Evolutionary conservation across 345 rosid genomes (phyloP).

Genomic region (Populus tremula): DNA sequence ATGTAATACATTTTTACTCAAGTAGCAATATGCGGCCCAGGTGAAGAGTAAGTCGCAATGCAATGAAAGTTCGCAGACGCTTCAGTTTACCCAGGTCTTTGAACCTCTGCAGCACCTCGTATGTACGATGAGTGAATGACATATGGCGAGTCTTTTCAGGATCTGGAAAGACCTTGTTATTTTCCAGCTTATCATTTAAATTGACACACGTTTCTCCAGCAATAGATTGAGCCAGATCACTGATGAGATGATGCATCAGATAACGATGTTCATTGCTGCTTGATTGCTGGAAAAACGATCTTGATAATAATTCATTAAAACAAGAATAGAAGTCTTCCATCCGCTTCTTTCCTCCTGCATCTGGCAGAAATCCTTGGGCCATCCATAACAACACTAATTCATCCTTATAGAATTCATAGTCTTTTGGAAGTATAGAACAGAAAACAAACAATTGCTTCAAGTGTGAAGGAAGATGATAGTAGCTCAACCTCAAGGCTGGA

Average conservation of each 20-base stretch:
- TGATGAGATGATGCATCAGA: conserved; percentile 23
- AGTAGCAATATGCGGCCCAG: background rate
- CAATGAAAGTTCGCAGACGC: conserved; percentile 6
- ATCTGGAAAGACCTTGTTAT: background rate
- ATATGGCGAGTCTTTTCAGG: conserved; percentile 4
- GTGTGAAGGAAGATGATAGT: conserved; percentile 14
- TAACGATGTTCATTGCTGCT: background rate
- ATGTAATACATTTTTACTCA: background rate
- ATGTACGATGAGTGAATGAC: background rate
- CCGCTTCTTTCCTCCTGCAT: background rate
- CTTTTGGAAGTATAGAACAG: conserved; percentile 21
- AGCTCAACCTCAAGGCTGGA: conserved; percentile 16
- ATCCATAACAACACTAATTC: conserved; percentile 25
- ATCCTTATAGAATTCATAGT: conserved; percentile 19
- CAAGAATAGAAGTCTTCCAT: conserved; percentile 10
- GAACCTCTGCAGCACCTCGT: conserved; percentile 1
- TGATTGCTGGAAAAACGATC: conserved; percentile 17
- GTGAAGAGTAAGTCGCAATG: background rate
- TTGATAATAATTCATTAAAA: conserved; percentile 15
- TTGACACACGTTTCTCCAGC: conserved; percentile 4
- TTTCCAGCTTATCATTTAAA: background rate
- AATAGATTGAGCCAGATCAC: conserved; percentile 18
- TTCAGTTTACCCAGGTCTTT: background rate
- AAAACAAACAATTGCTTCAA: conserved; percentile 23
- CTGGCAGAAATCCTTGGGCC: conserved; percentile 17